Evolutionary conservation across 306 rosid species (phyloP), one percentile per base, ranked within the genome.

Genomic region (Pyrus communis): DNA sequence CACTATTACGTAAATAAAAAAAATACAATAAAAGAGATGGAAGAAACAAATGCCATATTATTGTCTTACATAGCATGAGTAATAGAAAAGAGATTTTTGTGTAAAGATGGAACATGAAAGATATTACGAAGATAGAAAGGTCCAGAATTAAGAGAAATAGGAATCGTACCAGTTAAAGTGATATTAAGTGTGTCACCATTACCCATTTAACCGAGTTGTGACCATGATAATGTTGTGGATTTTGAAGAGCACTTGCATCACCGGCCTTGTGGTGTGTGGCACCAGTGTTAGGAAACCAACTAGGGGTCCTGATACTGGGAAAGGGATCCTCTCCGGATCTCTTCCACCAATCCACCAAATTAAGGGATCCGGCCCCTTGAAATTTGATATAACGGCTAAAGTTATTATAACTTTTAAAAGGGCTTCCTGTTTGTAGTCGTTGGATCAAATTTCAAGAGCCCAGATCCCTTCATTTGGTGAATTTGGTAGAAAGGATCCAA

Each of bases 301-400:
- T 0, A 1, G 21, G 19, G 19, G 19, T 4, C n/a, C 4, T 0
- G 8, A 4, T 17, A 4, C 33, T 30, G 0, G 33, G 33, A 4
- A 30, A 30, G 31, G 31, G 31, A 30, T 30, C 31, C 4, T 30
- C 31, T 30, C 31, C 31, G 31, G 0, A 30, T 30, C 31, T 4
- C 4, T 30, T 30, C 4, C 4, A 30, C 31, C 31, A 30, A 30
- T 30, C 31, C 31, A 30, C 31, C 31, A 30, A 30, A 30, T 30
- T 0, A 30, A 30, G 33, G 4, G 33, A 30, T 30, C 0, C 0
- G 33, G 4, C 0, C 0, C 0, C 5, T 30, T 30, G 33, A 30
- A 30, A 30, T 30, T 30, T 30, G 33, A 30, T 30, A 0, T 30
- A 30, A 30, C 5, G 0, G 33, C 0, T 30, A 30, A 30, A 30